Conservation (phyloP, 257 asterid species). For the Fraxinus pennsylvanica region DNA sequence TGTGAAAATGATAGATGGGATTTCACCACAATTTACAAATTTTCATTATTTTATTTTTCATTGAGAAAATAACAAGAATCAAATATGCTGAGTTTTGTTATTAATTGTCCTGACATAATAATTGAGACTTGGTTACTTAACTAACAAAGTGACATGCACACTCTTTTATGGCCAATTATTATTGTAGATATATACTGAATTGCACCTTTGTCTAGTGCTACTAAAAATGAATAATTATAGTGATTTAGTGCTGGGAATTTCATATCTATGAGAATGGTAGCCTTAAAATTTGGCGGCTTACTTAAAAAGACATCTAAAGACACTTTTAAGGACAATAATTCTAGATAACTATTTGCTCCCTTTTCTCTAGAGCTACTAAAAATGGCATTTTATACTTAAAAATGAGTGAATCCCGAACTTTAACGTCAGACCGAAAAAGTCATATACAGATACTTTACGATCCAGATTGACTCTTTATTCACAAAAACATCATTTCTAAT, state of each 20-base stretch:
- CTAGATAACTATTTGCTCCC: background rate
- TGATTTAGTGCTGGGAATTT: background rate
- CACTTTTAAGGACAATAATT: too few relatives aligned
- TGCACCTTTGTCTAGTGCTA: background rate
- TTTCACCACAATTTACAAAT: background rate
- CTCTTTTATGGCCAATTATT: background rate
- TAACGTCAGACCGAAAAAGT: too few relatives aligned
- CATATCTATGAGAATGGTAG: background rate
- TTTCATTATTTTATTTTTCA: too few relatives aligned
- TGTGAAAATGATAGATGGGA: too few relatives aligned
- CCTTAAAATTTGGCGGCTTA: background rate
- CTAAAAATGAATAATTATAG: constrained; percentile 1
- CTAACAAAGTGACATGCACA: background rate
- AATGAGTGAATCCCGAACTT: too few relatives aligned
- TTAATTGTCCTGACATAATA: too few relatives aligned
- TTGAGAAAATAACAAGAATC: too few relatives aligned
- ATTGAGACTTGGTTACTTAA: too few relatives aligned
- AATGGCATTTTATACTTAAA: background rate
- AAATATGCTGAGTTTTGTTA: too few relatives aligned
- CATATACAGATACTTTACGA: too few relatives aligned
- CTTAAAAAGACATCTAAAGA: background rate
- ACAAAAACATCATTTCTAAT: too few relatives aligned
- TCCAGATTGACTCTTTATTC: too few relatives aligned
- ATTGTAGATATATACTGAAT: background rate
- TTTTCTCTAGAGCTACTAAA: background rate